Evolutionary conservation across 2,329 filamentous ascomycete genomes (phyloP), one percentile per base, ranked within the genome.

Genomic region (Aspergillus vadensis): DNA sequence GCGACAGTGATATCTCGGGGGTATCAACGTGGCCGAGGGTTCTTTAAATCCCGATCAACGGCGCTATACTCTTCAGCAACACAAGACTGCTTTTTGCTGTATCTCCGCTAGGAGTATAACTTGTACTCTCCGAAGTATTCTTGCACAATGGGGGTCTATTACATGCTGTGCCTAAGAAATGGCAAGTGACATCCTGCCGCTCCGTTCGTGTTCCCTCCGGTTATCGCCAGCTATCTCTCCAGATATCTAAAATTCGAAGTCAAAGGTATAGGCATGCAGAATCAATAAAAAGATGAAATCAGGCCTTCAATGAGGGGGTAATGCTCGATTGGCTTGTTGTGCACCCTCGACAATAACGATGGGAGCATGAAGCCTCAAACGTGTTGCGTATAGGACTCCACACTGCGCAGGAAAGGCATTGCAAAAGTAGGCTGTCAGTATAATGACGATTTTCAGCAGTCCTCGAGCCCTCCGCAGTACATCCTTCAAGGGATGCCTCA

Each of bases 201-300:
- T 74, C 72, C 12, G 70, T 57, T 21, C 44, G 47, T 41, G 70
- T 71, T 17, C 65, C 55, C 27, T 69, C 60, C 15, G 67, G 67
- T 10, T n/a, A 12, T 12, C 10, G 32, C 12, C 44, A 21, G 32
- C 57, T 8, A 63, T 9, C 1, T 54, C 58, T 21, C 48, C 8
- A 72, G 51, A 36, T 65, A 60, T 4, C 44, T 19, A 1, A 56
- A 51, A 10, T 59, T 52, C 7, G 32, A 23, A 5, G 44, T 41
- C 2, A 69, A 38, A 7, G 64, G 58, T n/a, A 73, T 69, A 1
- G 49, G 5, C 39, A 65, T 23, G 12, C 65, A 62, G 51, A 71
- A 75, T 53, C 72, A 74, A 12, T 67, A 64, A 9, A 70, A 69
- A 14, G 72, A 72, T 52, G 69, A 73, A 1, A 71, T 47, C 1